Evolutionary conservation across 768 basidiomycete genomes (phyloP).

Genomic region (Hygrophorus pudorinus): DNA sequence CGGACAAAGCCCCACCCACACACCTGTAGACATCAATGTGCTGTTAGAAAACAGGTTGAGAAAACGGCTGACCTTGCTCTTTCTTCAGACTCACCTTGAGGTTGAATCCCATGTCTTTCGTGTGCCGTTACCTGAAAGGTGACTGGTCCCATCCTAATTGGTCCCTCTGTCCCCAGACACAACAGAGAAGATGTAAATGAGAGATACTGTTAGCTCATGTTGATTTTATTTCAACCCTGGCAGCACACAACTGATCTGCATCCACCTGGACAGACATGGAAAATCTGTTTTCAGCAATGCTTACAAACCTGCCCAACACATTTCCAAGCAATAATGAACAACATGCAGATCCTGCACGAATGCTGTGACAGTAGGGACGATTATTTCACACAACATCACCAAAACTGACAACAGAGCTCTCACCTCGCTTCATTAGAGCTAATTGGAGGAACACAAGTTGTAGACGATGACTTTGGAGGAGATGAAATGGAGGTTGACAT

Average conservation of each 20-base stretch:
- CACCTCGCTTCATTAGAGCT: not conserved
- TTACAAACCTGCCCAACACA: not conserved
- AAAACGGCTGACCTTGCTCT: not conserved
- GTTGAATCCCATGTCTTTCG: constrained; percentile 12
- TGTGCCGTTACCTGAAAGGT: not conserved
- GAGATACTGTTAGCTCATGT: constrained; percentile 25
- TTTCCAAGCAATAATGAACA: constrained; percentile 7
- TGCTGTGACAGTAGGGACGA: constrained; percentile 26
- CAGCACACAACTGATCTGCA: constrained; percentile 16
- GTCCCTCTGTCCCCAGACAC: constrained; percentile 21
- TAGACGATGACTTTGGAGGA: not conserved
- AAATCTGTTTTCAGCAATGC: constrained; percentile 19
- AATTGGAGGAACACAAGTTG: constrained; percentile 6
- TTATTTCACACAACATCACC: constrained; percentile 15
- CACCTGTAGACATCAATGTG: too few species aligned
- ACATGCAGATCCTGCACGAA: constrained; percentile 35
- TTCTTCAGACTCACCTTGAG: constrained; percentile 14
- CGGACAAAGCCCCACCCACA: too few species aligned
- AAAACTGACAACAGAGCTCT: constrained; percentile 1
- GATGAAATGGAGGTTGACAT: constrained; percentile 5
- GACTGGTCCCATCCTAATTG: constrained; percentile 25
- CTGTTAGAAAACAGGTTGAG: too few species aligned
- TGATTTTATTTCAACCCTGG: constrained; percentile 38
- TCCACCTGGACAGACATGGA: constrained; percentile 14
- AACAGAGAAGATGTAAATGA: constrained; percentile 12